Evolutionary conservation across 176 grass and related monocot genomes (phyloP).

Genomic region (Aegilops speltoides): DNA sequence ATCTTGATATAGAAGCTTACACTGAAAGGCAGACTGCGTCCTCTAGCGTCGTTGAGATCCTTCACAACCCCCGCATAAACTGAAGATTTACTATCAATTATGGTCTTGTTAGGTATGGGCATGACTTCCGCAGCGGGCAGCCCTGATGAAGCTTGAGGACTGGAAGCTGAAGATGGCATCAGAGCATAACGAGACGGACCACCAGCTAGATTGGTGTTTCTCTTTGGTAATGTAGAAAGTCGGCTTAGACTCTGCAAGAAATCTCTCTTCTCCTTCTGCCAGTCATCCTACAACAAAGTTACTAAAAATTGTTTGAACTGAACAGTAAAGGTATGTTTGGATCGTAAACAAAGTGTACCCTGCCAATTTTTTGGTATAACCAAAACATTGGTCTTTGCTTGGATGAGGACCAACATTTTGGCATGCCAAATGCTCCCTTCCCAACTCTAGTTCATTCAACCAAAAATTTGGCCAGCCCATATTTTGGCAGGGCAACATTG

Average conservation of each 20-base stretch:
- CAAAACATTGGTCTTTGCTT: not conserved
- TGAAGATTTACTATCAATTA: conserved; percentile 91
- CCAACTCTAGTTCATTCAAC: not conserved
- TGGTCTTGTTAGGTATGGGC: conserved; percentile 72
- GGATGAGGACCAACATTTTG: not conserved
- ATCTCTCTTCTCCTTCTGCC: conserved; percentile 95
- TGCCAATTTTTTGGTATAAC: not conserved
- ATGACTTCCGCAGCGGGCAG: conserved; percentile 51
- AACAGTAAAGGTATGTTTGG: not conserved
- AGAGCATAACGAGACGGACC: conserved; percentile 40
- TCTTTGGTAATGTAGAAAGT: conserved; percentile 90
- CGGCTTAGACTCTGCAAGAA: conserved; percentile 87
- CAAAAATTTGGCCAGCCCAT: not conserved
- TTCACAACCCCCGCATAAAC: conserved; percentile 78
- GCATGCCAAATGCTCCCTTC: not conserved
- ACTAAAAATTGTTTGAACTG: conserved; percentile 17
- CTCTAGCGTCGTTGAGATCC: conserved; percentile 88
- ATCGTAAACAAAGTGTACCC: not conserved
- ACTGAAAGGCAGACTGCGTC: conserved; percentile 63
- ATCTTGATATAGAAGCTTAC: conserved; percentile 48
- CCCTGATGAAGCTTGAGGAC: conserved; percentile 52
- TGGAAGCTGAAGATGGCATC: conserved; percentile 63
- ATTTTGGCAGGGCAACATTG: not conserved
- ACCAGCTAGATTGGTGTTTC: conserved; percentile 56
- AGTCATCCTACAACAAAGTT: conserved; percentile 70